These are phyloP conservation scores for Babesia bigemina DNA, from an alignment of 169 alveolate genomes.

Conservation along the genomic window DNA sequence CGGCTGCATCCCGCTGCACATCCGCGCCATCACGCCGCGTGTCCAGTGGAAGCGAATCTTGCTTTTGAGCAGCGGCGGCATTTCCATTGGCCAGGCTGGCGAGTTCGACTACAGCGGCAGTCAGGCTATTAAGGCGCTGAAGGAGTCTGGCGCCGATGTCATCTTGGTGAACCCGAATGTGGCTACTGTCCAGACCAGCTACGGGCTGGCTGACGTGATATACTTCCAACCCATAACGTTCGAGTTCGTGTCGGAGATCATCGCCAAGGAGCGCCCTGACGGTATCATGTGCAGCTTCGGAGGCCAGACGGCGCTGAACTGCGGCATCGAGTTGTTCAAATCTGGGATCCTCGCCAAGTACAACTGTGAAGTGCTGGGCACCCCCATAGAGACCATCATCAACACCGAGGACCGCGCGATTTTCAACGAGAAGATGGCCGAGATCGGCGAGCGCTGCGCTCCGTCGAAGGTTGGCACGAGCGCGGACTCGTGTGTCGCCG, in stretches of 20 bases:
- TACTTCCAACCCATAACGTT: conserved; percentile 87
- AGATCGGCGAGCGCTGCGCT: conserved; percentile 84
- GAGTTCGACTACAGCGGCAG: conserved; percentile 89
- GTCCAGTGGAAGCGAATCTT: conserved; percentile 68
- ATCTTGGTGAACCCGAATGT: conserved; percentile 87
- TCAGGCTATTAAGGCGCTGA: conserved; percentile 87
- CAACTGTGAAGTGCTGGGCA: conserved; percentile 73
- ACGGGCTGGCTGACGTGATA: conserved; percentile 80
- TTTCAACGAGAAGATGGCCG: conserved; percentile 81
- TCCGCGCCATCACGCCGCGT: conserved; percentile 73
- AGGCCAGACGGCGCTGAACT: conserved; percentile 90
- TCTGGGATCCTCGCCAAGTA: conserved; percentile 76
- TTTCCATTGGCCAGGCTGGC: conserved; percentile 90
- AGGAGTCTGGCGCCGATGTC: conserved; percentile 82
- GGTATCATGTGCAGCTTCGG: conserved; percentile 88
- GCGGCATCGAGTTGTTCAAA: conserved; percentile 82
- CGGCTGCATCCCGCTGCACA: conserved; percentile 72
- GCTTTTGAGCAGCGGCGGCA: conserved; percentile 82
- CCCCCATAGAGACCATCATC: conserved; percentile 81
- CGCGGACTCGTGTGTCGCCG: conserved; percentile 73
- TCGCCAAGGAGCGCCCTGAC: conserved; percentile 85
- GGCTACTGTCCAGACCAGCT: conserved; percentile 89
- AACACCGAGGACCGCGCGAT: conserved; percentile 86
- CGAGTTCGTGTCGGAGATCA: conserved; percentile 81
- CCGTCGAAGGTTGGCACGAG: conserved; percentile 77